These are phyloP conservation scores for Hemileia vastatrix DNA, from an alignment of 1,284 basidiomycete genomes.

Conservation along the genomic window DNA sequence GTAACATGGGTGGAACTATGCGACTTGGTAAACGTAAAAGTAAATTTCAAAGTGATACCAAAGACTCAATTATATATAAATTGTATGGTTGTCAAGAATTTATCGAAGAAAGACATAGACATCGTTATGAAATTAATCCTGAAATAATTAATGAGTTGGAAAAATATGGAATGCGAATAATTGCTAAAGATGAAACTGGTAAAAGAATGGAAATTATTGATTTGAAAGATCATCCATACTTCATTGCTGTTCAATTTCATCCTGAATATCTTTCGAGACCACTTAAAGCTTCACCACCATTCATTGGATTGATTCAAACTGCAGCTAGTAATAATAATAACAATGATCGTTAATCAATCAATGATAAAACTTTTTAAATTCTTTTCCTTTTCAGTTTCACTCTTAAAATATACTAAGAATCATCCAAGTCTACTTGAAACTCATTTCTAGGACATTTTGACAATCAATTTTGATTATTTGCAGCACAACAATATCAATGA, in stretches of 20 bases:
- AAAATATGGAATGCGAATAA: constrained; percentile 65
- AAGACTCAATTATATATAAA: too few species aligned
- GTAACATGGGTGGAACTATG: too few species aligned
- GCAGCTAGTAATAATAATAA: too few species aligned
- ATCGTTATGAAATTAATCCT: constrained; percentile 96
- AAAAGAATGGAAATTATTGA: constrained; percentile 97
- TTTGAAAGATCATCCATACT: constrained; percentile 87
- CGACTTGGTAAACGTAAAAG: too few species aligned
- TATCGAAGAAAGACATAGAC: constrained; percentile 94
- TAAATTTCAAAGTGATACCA: not conserved
- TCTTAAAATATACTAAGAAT: too few species aligned
- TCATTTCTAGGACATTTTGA: too few species aligned
- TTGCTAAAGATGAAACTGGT: constrained; percentile 87
- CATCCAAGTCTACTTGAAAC: too few species aligned
- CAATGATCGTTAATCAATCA: too few species aligned
- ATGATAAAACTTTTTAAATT: too few species aligned
- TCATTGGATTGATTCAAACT: constrained; percentile 90
- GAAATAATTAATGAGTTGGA: constrained; percentile 66
- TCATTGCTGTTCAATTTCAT: constrained; percentile 88
- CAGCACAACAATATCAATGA: too few species aligned
- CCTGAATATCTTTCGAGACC: constrained; percentile 97
- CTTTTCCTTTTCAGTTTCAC: too few species aligned
- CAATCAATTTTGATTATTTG: too few species aligned
- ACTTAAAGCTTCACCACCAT: constrained; percentile 90
- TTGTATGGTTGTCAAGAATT: constrained; percentile 73